phyloP scores from a whole-genome alignment of 805 yeast species.

The Candida jianshihensis region DNA sequence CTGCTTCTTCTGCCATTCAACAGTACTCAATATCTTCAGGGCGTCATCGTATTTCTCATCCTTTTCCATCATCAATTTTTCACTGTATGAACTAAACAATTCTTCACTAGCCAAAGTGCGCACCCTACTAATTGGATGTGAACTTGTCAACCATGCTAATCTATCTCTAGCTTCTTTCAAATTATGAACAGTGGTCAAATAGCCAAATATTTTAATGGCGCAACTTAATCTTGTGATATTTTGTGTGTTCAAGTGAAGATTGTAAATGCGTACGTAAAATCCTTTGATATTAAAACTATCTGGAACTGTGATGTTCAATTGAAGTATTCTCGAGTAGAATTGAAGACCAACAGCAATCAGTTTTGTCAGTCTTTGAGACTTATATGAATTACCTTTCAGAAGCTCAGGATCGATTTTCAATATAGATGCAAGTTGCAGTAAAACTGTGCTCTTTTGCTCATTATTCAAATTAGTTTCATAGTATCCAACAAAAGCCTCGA shows the following conservation, averaged over 20 bases:
- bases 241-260: conserved; percentile 46
- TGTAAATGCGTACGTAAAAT: conserved; percentile 43
- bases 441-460: conserved; percentile 7
- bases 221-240: conserved; percentile 30
- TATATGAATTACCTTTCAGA: conserved; percentile 2
- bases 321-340: conserved; percentile 17
- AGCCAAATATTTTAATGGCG: conserved; percentile 38
- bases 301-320: conserved; percentile 16
- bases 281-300: conserved; percentile 21
- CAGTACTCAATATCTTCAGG: conserved; percentile 6
- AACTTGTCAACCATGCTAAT: conserved; percentile 24
- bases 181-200: conserved; percentile 22
- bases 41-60: conserved; percentile 23
- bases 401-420: conserved; percentile 18
- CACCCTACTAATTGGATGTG: conserved; percentile 27
- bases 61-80: conserved; percentile 24
- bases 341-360: conserved; percentile 19
- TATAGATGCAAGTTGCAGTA: conserved; percentile 22
- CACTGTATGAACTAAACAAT: conserved; percentile 31
- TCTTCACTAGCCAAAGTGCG: conserved; percentile 35
- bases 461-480: conserved; percentile 16
- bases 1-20: conserved; percentile 11
- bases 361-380: conserved; percentile 12
- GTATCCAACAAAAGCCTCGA: conserved; percentile 30
- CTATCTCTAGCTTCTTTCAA: conserved; percentile 13